These are phyloP conservation scores for Mesembryanthemum crystallinum DNA, from an alignment of 148 eudicot species.

Conservation along the genomic window DNA sequence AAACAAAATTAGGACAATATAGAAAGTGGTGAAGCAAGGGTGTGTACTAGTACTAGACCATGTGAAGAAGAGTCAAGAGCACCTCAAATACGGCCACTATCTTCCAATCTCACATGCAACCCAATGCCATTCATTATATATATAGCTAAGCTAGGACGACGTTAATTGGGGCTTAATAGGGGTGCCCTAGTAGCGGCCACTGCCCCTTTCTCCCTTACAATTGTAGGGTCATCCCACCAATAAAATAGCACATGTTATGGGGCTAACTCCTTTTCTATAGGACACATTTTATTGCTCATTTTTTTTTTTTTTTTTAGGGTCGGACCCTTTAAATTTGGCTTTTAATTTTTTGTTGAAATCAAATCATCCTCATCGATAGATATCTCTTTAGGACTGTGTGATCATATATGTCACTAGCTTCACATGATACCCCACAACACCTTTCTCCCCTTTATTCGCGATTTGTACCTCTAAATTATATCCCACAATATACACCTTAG, in stretches of 20 bases:
- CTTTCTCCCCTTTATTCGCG: constrained; percentile 7
- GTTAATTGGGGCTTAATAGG: background rate
- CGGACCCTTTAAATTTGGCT: too few species aligned
- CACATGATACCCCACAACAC: too few species aligned
- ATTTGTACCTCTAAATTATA: constrained; percentile 12
- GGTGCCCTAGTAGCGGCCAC: constrained; percentile 2
- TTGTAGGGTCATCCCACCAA: constrained; percentile 24
- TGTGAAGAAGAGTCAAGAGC: constrained; percentile 33
- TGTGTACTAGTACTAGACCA: constrained; percentile 11
- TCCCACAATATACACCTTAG: too few species aligned
- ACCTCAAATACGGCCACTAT: constrained; percentile 33
- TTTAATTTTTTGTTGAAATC: too few species aligned
- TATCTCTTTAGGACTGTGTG: too few species aligned
- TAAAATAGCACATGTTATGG: background rate
- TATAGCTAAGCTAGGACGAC: too few species aligned
- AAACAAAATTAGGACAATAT: constrained; percentile 20
- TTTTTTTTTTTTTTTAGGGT: background rate
- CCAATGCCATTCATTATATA: too few species aligned
- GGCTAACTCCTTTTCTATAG: background rate
- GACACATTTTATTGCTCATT: background rate
- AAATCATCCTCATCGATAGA: too few species aligned
- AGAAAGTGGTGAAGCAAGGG: constrained; percentile 16
- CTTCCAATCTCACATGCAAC: constrained; percentile 24
- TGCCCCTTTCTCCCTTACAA: constrained; percentile 4
- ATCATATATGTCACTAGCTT: too few species aligned